Percentiles rank a stretch among this genome's conserved stretches.
These are phyloP conservation scores for Suaeda aralocaspica DNA, from an alignment of 148 eudicot species.

Conservation along the genomic window DNA sequence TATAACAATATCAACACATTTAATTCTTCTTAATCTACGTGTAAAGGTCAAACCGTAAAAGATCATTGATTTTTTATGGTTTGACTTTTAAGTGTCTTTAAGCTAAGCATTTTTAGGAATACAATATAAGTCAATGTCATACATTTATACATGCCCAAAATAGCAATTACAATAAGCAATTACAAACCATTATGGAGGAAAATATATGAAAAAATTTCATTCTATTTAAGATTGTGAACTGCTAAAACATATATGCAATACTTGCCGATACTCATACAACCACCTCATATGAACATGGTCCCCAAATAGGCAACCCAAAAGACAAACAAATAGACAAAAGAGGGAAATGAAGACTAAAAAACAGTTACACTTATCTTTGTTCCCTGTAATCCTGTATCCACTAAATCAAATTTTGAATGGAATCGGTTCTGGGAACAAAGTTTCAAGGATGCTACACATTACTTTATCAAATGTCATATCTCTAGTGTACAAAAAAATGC, in stretches of 20 bases:
- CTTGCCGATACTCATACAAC: conserved; percentile 15
- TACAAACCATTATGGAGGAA: background rate
- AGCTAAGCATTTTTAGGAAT: no score
- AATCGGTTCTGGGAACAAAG: conserved; percentile 3
- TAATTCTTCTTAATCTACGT: no score
- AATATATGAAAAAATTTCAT: background rate
- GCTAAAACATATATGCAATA: conserved; percentile 19
- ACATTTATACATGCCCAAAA: no score
- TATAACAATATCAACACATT: no score
- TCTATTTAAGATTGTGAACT: background rate
- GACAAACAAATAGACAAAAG: background rate
- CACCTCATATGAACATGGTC: conserved; percentile 28
- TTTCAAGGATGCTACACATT: conserved; percentile 12
- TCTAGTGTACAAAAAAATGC: conserved; percentile 20
- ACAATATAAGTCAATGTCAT: no score
- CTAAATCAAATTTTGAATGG: background rate
- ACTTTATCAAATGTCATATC: background rate
- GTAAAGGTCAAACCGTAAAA: no score
- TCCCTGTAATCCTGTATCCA: conserved; percentile 16
- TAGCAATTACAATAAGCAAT: no score
- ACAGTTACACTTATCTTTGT: conserved; percentile 5
- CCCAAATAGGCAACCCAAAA: conserved; percentile 18
- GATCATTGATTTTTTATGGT: no score
- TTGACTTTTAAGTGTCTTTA: no score
- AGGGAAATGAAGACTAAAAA: conserved; percentile 6